phyloP scores from a whole-genome alignment of 345 rosid genomes.

The Linum lewisii region DNA sequence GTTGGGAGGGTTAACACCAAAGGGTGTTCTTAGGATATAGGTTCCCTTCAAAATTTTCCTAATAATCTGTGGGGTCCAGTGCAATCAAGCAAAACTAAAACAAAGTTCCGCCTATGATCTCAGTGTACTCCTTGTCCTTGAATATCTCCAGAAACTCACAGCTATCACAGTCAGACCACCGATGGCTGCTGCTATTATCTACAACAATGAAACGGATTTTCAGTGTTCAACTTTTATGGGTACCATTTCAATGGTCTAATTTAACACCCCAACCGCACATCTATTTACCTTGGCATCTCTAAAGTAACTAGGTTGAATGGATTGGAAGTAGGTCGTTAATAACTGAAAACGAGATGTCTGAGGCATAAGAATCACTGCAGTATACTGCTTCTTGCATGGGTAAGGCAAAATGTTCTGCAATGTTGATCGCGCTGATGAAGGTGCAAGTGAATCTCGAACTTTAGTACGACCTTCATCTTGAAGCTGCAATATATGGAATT shows the following conservation, averaged over 20 bases:
- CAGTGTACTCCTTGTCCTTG: conserved; percentile 37
- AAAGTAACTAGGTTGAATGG: conserved; percentile 12
- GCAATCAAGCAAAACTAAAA: no score
- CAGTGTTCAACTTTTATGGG: neutral
- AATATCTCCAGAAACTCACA: conserved; percentile 53
- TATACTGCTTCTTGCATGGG: conserved; percentile 72
- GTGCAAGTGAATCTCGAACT: conserved; percentile 53
- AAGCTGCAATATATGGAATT: conserved; percentile 25
- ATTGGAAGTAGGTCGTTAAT: conserved; percentile 34
- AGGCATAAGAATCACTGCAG: conserved; percentile 76
- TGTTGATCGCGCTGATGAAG: conserved; percentile 44
- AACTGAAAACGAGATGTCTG: conserved; percentile 38
- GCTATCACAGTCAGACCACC: conserved; percentile 46
- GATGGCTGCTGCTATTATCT: conserved; percentile 56
- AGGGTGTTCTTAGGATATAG: no score
- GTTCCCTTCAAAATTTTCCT: no score
- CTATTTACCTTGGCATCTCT: conserved; percentile 60
- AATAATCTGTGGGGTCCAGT: no score
- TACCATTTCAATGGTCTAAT: neutral
- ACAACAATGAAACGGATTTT: conserved; percentile 16
- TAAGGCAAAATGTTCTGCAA: conserved; percentile 58
- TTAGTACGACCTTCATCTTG: conserved; percentile 65
- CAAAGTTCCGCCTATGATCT: conserved; percentile 18
- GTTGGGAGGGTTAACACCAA: no score
- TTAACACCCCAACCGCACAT: neutral